Base-by-base conservation (phyloP, 2,329 filamentous ascomycete species). In the Colletotrichum sidae region DNA sequence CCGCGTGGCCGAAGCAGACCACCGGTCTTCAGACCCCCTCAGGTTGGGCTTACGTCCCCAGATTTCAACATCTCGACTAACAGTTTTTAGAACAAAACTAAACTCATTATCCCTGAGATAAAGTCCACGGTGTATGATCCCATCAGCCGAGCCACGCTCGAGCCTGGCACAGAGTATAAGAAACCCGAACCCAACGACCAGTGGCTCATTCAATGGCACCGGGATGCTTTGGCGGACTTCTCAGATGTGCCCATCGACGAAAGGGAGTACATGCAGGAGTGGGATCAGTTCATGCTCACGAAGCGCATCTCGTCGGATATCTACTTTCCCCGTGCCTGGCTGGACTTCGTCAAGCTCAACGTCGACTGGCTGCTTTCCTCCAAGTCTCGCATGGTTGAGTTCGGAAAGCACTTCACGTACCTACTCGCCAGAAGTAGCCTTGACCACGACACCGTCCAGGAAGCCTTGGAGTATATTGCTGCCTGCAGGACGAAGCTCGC, bases 121-220 rank as follows among this genome's bases (percentile, higher is more conserved):
- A 81, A 79, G 34, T 83, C 86, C 60, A 80, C 81, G 7, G 79
- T 88, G n/a, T 88, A 83, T 65, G 85, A 88, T 70, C 81, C 84
- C 2, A 78, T 88, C 10, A 88, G 84, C 75, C 87, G 86, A 70
- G 80, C 81, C 8, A 76, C 76, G 8, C 77, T 89, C 25, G 77
- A 80, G 38, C 79, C 85, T 1, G 85, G 84, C 3, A 78, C 82
- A 2, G 76, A 80, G 33, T 76, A 88, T 33, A 75, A 75, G 25
- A 65, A 67, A 49, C 81, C 82, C 2, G 78, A 78, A 17, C 73
- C 76, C 4, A 83, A 87, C 70, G 81, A 82, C 61, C 75, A 77
- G 25, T 88, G 86, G 86, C 78, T 88, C 8, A 79, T 86, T 37
- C 85, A 87, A 67, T 88, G 88, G 73, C 86, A 88, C 65, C 81